A percentile compares a stretch with the other conserved stretches of the same genome.
Evolutionary conservation across 2,329 filamentous ascomycete genomes (phyloP).

Genomic region (Penicillium sp.): DNA sequence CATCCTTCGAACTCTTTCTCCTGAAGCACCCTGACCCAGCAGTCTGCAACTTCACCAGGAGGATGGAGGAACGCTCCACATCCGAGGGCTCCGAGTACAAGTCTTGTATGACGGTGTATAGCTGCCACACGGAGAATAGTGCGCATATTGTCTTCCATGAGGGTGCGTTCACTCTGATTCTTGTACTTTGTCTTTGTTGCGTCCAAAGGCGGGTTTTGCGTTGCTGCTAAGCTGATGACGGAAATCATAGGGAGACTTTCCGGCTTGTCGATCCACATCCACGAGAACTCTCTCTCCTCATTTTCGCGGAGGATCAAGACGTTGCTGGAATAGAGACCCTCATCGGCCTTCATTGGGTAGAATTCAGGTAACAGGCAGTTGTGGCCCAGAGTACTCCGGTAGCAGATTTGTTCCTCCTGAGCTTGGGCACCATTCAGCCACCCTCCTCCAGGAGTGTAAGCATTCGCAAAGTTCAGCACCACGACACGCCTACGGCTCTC

Average conservation of each 20-base stretch:
- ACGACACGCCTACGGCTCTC: constrained; percentile 49
- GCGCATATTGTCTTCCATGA: constrained; percentile 66
- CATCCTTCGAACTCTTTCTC: constrained; percentile 65
- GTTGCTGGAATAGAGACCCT: constrained; percentile 61
- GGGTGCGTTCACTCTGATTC: constrained; percentile 47
- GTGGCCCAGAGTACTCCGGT: constrained; percentile 53
- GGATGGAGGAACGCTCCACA: constrained; percentile 70
- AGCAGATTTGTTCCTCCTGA: constrained; percentile 71
- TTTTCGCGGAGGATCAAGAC: constrained; percentile 61
- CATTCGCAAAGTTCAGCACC: constrained; percentile 68
- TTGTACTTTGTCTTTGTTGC: constrained; percentile 39
- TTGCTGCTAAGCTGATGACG: constrained; percentile 62
- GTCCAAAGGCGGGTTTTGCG: constrained; percentile 45
- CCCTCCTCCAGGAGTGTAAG: constrained; percentile 60
- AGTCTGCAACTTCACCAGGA: constrained; percentile 59
- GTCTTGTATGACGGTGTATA: constrained; percentile 55
- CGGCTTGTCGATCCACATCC: constrained; percentile 45
- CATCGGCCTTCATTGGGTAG: constrained; percentile 56
- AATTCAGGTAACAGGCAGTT: constrained; percentile 44
- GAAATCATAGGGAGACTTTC: constrained; percentile 55
- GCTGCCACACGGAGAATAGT: constrained; percentile 62
- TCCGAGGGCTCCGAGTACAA: constrained; percentile 69
- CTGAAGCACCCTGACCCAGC: constrained; percentile 62
- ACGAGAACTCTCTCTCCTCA: constrained; percentile 48
- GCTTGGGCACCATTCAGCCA: constrained; percentile 63